phyloP scores from a whole-genome alignment of 495 filamentous ascomycete genomes.

The Xylaria scruposa region DNA sequence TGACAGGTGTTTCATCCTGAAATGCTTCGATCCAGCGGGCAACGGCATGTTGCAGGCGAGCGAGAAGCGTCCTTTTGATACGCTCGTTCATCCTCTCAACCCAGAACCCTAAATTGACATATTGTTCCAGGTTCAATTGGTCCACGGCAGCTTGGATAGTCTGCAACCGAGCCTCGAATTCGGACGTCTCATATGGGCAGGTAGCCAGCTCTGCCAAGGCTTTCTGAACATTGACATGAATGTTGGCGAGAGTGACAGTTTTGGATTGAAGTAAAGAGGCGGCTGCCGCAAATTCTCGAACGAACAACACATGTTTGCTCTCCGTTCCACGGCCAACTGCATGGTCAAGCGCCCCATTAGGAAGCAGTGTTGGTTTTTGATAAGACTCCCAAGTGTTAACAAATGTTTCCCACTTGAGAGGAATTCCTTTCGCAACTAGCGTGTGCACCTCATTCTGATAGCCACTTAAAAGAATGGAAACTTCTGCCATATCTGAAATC shows the following conservation, averaged over 20 bases:
- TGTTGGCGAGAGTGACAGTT: constrained; percentile 74
- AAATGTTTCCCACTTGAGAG: constrained; percentile 94
- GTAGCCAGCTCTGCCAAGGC: constrained; percentile 81
- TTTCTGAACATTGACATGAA: constrained; percentile 84
- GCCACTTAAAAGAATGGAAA: constrained; percentile 83
- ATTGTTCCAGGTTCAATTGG: constrained; percentile 93
- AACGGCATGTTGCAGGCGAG: constrained; percentile 80
- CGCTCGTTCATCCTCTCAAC: constrained; percentile 82
- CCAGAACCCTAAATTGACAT: constrained; percentile 89
- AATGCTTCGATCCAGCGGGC: constrained; percentile 85
- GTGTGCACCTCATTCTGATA: constrained; percentile 86
- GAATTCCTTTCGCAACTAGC: constrained; percentile 83
- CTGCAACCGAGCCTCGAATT: constrained; percentile 82
- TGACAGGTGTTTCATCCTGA: constrained; percentile 64
- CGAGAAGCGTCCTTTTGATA: constrained; percentile 77
- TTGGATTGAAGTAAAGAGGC: constrained; percentile 88
- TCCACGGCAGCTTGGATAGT: constrained; percentile 88
- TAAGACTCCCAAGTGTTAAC: constrained; percentile 95
- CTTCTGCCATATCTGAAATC: constrained; percentile 82
- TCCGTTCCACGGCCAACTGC: constrained; percentile 66
- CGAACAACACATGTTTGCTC: constrained; percentile 94
- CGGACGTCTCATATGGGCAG: constrained; percentile 77
- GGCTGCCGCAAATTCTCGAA: constrained; percentile 85
- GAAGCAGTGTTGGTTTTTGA: constrained; percentile 66
- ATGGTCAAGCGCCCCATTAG: constrained; percentile 67